Conservation (phyloP, 805 yeast genomes). For the Candida manassasensis region DNA sequence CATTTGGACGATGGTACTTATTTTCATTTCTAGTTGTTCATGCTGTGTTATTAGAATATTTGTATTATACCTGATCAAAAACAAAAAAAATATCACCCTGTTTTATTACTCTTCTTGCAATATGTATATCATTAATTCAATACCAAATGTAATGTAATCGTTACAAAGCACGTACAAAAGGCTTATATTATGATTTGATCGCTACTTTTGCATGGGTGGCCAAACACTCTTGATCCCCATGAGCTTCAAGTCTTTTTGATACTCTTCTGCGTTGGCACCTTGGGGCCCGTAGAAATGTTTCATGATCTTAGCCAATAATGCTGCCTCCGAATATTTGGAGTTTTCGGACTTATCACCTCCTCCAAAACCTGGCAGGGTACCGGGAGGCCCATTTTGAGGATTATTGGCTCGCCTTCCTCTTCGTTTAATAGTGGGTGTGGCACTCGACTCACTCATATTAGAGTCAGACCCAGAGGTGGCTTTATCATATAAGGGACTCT, state of each 20-base stretch:
- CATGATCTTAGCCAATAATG: constrained; percentile 37
- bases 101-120: not conserved
- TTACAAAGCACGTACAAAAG: no score
- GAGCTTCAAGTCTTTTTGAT: constrained; percentile 29
- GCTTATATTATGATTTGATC: no score
- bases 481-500: constrained; percentile 33
- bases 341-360: constrained; percentile 11
- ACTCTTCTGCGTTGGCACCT: constrained; percentile 28
- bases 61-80: not conserved
- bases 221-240: constrained; percentile 35
- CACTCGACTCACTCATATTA: constrained; percentile 19
- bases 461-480: constrained; percentile 40
- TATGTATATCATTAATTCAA: constrained; percentile 1
- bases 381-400: not conserved
- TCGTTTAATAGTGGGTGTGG: constrained; percentile 20
- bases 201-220: constrained; percentile 20
- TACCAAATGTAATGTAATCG: no score
- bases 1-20: not conserved
- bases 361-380: constrained; percentile 5
- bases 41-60: constrained; percentile 8
- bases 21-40: constrained; percentile 5
- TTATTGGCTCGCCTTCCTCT: constrained; percentile 33
- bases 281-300: constrained; percentile 40
- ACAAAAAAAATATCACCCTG: not conserved
- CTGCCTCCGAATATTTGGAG: constrained; percentile 29